Conservation (phyloP, 2,329 filamentous ascomycete species). For the Colletotrichum noveboracense region DNA sequence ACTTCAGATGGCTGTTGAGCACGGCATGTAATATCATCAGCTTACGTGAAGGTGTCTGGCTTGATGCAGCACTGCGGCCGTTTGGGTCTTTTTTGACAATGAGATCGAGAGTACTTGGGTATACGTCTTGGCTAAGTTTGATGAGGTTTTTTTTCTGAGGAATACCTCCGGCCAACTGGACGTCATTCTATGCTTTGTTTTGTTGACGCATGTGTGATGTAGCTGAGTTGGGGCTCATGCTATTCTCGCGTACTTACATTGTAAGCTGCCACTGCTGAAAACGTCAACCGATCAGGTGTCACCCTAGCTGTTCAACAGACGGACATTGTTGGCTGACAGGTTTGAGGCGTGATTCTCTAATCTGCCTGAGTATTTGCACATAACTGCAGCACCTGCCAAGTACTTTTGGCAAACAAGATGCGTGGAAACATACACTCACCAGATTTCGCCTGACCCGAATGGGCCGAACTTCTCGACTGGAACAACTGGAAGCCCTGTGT, state of each 20-base stretch:
- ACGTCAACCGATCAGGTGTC: background rate
- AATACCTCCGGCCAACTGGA: rapidly evolving
- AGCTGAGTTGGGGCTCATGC: background rate
- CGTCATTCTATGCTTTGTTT: background rate
- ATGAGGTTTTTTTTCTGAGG: background rate
- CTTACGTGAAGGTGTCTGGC: background rate
- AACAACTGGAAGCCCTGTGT: too few species aligned
- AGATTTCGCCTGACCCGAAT: too few species aligned
- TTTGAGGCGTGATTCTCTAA: background rate
- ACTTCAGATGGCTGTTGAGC: background rate
- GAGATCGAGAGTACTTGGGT: background rate
- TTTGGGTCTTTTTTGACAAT: background rate
- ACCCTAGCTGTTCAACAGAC: too few species aligned
- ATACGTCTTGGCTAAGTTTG: rapidly evolving
- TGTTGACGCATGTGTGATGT: rapidly evolving
- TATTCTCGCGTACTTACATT: background rate
- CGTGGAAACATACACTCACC: too few species aligned
- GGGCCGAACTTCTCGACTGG: background rate
- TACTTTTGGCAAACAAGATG: too few species aligned
- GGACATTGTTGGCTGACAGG: too few species aligned
- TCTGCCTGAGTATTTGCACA: background rate
- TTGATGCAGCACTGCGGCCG: background rate
- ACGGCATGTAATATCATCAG: background rate
- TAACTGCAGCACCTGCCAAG: background rate
- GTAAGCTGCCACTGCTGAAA: background rate